These are phyloP conservation scores for Wallacemonas collosoma DNA, from an alignment of 208 protist species.

Conservation along the genomic window DNA sequence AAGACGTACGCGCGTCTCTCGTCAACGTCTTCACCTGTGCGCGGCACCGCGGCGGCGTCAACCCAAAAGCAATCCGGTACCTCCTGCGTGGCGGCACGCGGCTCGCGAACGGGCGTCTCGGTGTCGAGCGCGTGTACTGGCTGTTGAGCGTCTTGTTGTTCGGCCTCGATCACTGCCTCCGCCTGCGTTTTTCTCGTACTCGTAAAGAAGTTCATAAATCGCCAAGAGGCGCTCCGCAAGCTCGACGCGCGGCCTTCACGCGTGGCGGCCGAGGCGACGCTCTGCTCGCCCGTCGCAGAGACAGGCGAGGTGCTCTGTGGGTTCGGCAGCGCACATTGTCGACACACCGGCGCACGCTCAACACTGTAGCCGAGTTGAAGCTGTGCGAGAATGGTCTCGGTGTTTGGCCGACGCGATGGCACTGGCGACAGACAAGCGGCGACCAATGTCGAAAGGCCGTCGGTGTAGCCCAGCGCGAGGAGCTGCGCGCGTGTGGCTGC, in stretches of 20 bases:
- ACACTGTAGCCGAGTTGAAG: slow-evolving; percentile 20
- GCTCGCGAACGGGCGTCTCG: too few relatives aligned
- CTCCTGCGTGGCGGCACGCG: background rate
- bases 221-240: background rate
- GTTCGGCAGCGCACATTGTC: background rate
- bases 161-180: background rate
- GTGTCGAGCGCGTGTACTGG: background rate
- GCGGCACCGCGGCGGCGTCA: background rate
- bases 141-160: background rate
- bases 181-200: too few relatives aligned
- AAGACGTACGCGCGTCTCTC: background rate
- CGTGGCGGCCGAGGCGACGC: too few relatives aligned
- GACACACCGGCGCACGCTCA: background rate
- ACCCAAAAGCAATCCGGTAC: background rate
- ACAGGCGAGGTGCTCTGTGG: too few relatives aligned
- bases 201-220: background rate
- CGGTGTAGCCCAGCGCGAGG: slow-evolving; percentile 21
- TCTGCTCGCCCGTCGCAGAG: too few relatives aligned
- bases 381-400: slow-evolving; percentile 20
- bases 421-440: slow-evolving; percentile 30
- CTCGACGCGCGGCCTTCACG: background rate
- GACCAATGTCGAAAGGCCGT: slow-evolving; percentile 17
- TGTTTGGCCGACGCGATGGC: slow-evolving; percentile 28
- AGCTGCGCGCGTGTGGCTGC: background rate
- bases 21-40: background rate